Percentiles rank a stretch among this genome's conserved stretches.
phyloP scores from a whole-genome alignment of 2,329 filamentous ascomycete species.

The Pseudonectria foliicola region DNA sequence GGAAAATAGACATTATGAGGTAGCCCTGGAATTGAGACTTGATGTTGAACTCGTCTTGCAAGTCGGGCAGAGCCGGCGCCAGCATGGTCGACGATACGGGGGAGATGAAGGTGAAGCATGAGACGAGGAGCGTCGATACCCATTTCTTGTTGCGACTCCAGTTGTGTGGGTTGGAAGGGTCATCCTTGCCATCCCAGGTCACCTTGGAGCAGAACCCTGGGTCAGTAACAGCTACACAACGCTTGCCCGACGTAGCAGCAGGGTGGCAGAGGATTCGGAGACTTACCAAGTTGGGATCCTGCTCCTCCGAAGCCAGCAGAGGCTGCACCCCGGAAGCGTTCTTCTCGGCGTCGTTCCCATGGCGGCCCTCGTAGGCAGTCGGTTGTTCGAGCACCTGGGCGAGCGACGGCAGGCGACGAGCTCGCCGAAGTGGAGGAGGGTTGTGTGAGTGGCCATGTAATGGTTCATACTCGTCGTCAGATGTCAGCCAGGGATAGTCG shows the following conservation, averaged over 20 bases:
- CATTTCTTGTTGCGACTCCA: conserved; percentile 35
- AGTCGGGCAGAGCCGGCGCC: conserved; percentile 38
- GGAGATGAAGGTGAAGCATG: conserved; percentile 45
- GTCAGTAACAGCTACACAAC: not conserved
- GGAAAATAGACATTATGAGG: conserved; percentile 52
- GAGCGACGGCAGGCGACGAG: conserved; percentile 8
- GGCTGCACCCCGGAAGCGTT: conserved; percentile 5
- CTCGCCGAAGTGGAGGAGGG: not conserved
- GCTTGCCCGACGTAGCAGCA: not conserved
- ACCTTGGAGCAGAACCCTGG: conserved; percentile 19
- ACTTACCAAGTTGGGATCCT: conserved; percentile 19
- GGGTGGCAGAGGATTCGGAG: too few relatives aligned
- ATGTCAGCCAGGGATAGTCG: conserved; percentile 23
- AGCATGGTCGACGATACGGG: conserved; percentile 47
- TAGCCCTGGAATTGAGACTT: conserved; percentile 34
- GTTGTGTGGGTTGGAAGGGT: conserved; percentile 36
- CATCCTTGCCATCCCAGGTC: conserved; percentile 38
- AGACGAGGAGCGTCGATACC: conserved; percentile 29
- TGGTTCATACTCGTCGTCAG: not conserved
- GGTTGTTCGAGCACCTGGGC: conserved; percentile 6
- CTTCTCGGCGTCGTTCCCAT: conserved; percentile 2
- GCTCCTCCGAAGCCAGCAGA: conserved; percentile 1
- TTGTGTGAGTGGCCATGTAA: not conserved
- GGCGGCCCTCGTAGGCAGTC: not conserved
- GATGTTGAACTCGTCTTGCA: conserved; percentile 39